phyloP scores from a whole-genome alignment of 1,284 basidiomycete genomes.

The Abortiporus biennis region DNA sequence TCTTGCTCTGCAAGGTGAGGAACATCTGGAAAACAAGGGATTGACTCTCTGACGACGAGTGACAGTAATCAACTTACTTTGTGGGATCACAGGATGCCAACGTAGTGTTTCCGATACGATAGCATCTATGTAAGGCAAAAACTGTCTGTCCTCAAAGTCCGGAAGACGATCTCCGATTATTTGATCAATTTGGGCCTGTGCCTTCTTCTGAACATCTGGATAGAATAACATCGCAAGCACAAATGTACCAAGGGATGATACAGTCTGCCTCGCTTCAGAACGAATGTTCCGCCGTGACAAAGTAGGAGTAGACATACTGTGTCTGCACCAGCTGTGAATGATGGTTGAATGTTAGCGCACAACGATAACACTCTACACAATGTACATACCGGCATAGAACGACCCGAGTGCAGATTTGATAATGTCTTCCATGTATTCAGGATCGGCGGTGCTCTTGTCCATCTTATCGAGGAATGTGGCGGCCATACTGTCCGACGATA shows the following conservation, averaged over 20 bases:
- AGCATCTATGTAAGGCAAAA: slow-evolving; percentile 13
- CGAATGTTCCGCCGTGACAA: neutral
- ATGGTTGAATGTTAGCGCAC: neutral
- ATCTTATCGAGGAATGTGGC: slow-evolving; percentile 1
- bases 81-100: slow-evolving; percentile 13
- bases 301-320: neutral
- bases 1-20: slow-evolving; percentile 10
- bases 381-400: slow-evolving; percentile 5
- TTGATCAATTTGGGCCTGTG: slow-evolving; percentile 22
- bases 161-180: slow-evolving; percentile 14
- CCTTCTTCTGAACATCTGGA: slow-evolving; percentile 15
- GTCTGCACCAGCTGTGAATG: slow-evolving; percentile 2
- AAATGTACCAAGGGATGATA: slow-evolving; percentile 13
- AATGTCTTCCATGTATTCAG: slow-evolving; percentile 4
- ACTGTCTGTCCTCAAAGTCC: slow-evolving; percentile 10
- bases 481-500: neutral
- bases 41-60: neutral
- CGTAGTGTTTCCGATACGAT: slow-evolving; percentile 15
- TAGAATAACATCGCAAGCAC: slow-evolving; percentile 17
- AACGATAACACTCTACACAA: neutral
- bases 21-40: neutral
- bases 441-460: neutral
- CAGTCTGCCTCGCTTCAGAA: slow-evolving; percentile 9
- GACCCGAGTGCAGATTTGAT: slow-evolving; percentile 2
- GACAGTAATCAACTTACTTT: slow-evolving; percentile 3